phyloP scores from a whole-genome alignment of 208 protist genomes.

The Trypanosoma cruzi region DNA sequence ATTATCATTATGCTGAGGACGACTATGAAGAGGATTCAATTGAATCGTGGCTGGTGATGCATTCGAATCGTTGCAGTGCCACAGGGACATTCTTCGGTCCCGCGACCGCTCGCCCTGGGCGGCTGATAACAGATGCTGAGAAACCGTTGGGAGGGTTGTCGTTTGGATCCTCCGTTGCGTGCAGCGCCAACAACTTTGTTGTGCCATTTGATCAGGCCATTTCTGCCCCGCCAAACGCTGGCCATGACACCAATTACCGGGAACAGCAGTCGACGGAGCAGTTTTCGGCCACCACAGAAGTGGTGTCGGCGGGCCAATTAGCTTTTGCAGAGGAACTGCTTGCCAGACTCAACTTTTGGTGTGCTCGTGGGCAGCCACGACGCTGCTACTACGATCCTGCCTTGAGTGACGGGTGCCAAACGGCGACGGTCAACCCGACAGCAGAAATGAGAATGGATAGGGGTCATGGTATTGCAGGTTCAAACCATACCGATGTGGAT shows the following conservation, averaged over 20 bases:
- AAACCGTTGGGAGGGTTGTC: background rate
- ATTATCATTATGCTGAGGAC: background rate
- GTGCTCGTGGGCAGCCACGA: constrained; percentile 54
- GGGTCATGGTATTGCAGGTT: background rate
- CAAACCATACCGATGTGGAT: background rate
- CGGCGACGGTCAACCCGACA: background rate
- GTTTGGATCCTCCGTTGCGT: background rate
- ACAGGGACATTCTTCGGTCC: constrained; percentile 22
- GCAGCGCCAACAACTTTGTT: constrained; percentile 10
- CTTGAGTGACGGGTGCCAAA: background rate
- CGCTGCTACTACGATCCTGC: constrained; percentile 30
- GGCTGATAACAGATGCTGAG: constrained; percentile 12
- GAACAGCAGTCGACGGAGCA: constrained; percentile 4
- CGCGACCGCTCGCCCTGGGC: background rate
- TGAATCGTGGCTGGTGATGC: constrained; percentile 46
- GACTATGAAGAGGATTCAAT: background rate
- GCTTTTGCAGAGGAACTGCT: constrained; percentile 67
- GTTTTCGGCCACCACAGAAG: background rate
- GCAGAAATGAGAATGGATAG: background rate
- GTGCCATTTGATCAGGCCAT: constrained; percentile 52
- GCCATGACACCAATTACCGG: constrained; percentile 31
- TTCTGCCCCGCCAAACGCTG: constrained; percentile 44
- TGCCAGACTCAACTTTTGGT: constrained; percentile 73
- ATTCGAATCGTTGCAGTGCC: constrained; percentile 53
- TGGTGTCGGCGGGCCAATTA: constrained; percentile 43